phyloP scores from a whole-genome alignment of 106 monocot species.

The Cymbidium sinense region DNA sequence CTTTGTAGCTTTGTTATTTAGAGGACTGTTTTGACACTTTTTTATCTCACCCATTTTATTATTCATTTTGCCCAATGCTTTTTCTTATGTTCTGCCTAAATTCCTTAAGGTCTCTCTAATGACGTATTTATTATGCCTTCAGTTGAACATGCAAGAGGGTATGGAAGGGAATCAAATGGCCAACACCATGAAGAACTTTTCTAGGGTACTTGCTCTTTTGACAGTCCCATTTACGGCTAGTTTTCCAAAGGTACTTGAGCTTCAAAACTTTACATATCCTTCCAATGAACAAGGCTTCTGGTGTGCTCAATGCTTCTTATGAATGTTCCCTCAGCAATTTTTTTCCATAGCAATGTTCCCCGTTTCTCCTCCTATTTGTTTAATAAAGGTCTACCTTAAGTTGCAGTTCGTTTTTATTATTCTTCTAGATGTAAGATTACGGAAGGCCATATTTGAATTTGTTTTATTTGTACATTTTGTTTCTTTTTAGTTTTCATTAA shows the following conservation, averaged over 20 bases:
- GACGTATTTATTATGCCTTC: neutral
- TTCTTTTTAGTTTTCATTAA: neutral
- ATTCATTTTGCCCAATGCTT: neutral
- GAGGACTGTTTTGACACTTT: neutral
- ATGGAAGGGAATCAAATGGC: slow-evolving; percentile 77
- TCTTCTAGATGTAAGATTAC: neutral
- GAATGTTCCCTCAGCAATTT: neutral
- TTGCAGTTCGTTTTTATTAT: neutral
- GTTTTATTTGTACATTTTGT: neutral
- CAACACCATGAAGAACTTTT: slow-evolving; percentile 56
- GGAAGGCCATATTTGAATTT: neutral
- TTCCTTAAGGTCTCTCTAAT: neutral
- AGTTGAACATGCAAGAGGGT: slow-evolving; percentile 75
- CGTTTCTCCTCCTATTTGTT: neutral
- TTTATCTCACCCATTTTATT: neutral
- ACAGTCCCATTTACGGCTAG: slow-evolving; percentile 55
- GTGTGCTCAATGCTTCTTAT: neutral
- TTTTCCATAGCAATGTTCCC: neutral
- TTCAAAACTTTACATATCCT: neutral
- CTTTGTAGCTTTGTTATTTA: neutral
- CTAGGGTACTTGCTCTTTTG: slow-evolving; percentile 47
- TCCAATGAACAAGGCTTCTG: slow-evolving; percentile 1
- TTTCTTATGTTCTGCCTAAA: neutral
- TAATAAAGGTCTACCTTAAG: neutral
- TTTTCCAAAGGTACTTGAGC: slow-evolving; percentile 56